Conservation (phyloP, 169 alveolate species). For the Miamiensis avidus region DNA sequence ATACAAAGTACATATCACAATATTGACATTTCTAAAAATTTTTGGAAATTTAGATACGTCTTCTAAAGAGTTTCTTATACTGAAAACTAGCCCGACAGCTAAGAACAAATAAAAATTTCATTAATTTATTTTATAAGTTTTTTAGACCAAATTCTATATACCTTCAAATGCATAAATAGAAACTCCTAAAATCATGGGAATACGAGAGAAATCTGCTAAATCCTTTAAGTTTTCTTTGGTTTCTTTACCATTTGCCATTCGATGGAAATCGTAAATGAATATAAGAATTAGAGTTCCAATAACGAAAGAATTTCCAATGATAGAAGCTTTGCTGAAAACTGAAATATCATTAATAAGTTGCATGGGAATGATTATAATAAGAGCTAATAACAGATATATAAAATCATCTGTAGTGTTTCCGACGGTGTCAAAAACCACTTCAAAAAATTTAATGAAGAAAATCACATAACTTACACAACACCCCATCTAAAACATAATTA, state of each 20-base stretch:
- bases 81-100: slow-evolving; percentile 20
- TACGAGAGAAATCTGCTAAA: background rate
- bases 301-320: slow-evolving; percentile 10
- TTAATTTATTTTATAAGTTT: too few species aligned
- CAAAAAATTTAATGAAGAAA: slow-evolving; percentile 21
- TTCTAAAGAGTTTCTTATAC: slow-evolving; percentile 14
- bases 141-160: too few species aligned
- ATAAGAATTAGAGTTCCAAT: background rate
- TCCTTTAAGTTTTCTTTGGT: background rate
- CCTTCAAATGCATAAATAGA: slow-evolving; percentile 28
- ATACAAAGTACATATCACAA: background rate
- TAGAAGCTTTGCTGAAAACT: background rate
- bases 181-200: slow-evolving; percentile 23
- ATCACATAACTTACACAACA: slow-evolving; percentile 24
- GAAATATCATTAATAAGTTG: slow-evolving; percentile 9
- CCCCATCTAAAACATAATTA: slow-evolving; percentile 7
- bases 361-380: slow-evolving; percentile 15
- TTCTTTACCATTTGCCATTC: background rate
- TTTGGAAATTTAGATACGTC: background rate
- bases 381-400: slow-evolving; percentile 10
- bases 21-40: slow-evolving; percentile 19
- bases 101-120: too few species aligned
- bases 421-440: slow-evolving; percentile 10
- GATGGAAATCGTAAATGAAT: background rate
- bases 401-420: background rate